Evolutionary conservation across 805 yeast genomes (phyloP).

Genomic region (Ogataea dorogensis): DNA sequence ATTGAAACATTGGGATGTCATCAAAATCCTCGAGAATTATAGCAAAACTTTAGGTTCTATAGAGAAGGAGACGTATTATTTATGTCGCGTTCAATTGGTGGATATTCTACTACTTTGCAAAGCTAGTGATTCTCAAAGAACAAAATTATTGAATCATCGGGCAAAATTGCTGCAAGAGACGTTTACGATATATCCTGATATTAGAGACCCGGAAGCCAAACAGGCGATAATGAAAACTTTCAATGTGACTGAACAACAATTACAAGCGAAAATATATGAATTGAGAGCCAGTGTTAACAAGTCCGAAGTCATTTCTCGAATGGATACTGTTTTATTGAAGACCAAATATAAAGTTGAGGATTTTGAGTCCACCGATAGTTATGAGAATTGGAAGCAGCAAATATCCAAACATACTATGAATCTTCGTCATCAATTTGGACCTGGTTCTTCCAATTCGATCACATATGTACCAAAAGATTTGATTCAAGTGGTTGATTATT

Average conservation of each 20-base stretch:
- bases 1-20: constrained; percentile 20
- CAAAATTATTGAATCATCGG: constrained; percentile 14
- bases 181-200: constrained; percentile 15
- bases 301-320: constrained; percentile 12
- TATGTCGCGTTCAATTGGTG: constrained; percentile 17
- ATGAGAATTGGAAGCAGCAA: constrained; percentile 14
- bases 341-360: constrained; percentile 11
- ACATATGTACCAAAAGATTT: constrained; percentile 20
- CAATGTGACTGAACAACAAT: constrained; percentile 4
- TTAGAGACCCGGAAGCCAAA: constrained; percentile 10
- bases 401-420: constrained; percentile 6
- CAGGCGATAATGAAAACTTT: constrained; percentile 16
- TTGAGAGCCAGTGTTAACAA: constrained; percentile 13
- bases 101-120: constrained; percentile 20
- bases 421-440: constrained; percentile 6
- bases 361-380: constrained; percentile 14
- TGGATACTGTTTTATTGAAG: constrained; percentile 11
- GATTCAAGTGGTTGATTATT: constrained; percentile 12
- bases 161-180: constrained; percentile 10
- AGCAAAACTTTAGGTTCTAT: constrained; percentile 6
- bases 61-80: constrained; percentile 12
- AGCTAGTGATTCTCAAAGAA: constrained; percentile 16
- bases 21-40: constrained; percentile 12
- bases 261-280: constrained; percentile 12
- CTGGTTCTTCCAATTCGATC: not conserved